phyloP scores from a whole-genome alignment of 164 flowering plant species.

The Vitis riparia region DNA sequence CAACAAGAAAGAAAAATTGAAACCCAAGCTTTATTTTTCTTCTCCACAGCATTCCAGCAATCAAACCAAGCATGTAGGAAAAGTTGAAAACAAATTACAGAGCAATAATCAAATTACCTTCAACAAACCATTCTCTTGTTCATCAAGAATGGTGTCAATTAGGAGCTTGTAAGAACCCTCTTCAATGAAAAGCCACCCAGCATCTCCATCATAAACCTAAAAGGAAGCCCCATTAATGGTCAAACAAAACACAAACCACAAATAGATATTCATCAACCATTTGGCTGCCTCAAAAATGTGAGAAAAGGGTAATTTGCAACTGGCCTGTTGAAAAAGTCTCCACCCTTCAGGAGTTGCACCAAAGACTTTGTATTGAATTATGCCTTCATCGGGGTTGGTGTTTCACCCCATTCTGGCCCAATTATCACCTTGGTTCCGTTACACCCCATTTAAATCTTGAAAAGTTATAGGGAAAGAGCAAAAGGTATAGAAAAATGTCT shows the following conservation, averaged over 20 bases:
- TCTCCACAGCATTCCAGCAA: too few species aligned
- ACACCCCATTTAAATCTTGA: too few species aligned
- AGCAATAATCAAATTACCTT: conserved; percentile 1
- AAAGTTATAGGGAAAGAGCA: too few species aligned
- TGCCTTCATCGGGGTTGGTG: not conserved
- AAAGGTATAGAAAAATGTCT: too few species aligned
- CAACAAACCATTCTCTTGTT: conserved; percentile 12
- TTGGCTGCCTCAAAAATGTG: too few species aligned
- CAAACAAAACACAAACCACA: conserved; percentile 3
- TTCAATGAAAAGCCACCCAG: conserved; percentile 60
- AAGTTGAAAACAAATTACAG: not conserved
- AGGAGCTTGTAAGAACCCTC: conserved; percentile 45
- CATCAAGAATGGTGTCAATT: conserved; percentile 42
- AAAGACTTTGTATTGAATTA: not conserved
- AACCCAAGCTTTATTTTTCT: too few species aligned
- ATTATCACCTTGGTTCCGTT: too few species aligned
- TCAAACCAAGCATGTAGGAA: not conserved
- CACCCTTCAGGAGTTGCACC: too few species aligned
- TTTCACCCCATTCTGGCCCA: too few species aligned
- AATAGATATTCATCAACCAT: not conserved
- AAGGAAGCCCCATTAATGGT: not conserved
- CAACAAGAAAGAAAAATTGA: too few species aligned
- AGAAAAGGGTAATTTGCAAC: not conserved
- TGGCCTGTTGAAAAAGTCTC: not conserved
- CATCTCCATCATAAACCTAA: conserved; percentile 42